Conservation (phyloP, 257 asterid species). For the Buddleja alternifolia region DNA sequence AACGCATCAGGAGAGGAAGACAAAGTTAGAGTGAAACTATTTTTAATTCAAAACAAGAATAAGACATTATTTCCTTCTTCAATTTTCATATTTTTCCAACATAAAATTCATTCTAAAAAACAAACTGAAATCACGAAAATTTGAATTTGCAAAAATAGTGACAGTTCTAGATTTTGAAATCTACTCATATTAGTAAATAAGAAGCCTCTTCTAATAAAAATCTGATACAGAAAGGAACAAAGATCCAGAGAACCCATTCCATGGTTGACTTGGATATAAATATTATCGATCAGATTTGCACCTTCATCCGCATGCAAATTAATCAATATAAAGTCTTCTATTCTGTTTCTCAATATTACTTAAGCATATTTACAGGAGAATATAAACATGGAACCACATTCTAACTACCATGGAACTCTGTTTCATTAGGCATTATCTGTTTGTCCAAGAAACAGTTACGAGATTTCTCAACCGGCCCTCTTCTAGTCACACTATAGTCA, state of each 20-base stretch:
- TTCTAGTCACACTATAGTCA: background rate
- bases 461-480: background rate
- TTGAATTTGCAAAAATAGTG: background rate
- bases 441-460: background rate
- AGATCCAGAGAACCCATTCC: background rate
- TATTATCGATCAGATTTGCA: background rate
- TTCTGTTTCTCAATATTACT: background rate
- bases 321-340: background rate
- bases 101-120: background rate
- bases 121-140: background rate
- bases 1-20: background rate
- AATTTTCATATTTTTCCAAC: background rate
- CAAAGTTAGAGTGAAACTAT: background rate
- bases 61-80: background rate
- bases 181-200: background rate
- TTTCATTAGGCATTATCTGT: slow-evolving; percentile 6
- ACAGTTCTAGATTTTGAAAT: slow-evolving; percentile 16
- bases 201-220: background rate
- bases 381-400: background rate
- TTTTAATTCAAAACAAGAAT: background rate
- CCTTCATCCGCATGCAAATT: background rate
- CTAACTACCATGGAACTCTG: background rate
- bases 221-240: background rate
- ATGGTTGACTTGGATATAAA: background rate
- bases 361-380: slow-evolving; percentile 7